Percentiles rank a stretch among this genome's conserved stretches.
These are phyloP conservation scores for Lanmaoa rubissima DNA, from an alignment of 768 basidiomycete species.

Conservation along the genomic window DNA sequence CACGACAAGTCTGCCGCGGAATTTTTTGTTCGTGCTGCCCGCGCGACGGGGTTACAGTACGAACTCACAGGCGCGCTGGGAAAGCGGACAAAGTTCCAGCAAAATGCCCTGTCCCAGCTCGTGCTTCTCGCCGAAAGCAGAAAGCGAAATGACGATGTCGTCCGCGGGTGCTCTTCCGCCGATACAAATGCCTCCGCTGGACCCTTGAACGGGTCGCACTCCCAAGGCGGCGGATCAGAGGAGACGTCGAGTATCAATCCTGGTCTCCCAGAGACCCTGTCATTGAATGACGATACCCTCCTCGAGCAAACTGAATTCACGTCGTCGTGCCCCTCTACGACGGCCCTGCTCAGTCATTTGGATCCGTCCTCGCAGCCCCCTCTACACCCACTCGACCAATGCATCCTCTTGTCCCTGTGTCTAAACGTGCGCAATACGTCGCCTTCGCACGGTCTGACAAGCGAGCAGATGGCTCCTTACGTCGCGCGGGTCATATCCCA, in stretches of 20 bases:
- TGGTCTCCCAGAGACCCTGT: slow-evolving; percentile 71
- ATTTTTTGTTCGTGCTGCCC: slow-evolving; percentile 74
- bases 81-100: slow-evolving; percentile 92
- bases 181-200: background rate
- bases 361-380: slow-evolving; percentile 83
- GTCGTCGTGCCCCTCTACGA: slow-evolving; percentile 54
- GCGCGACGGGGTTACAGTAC: slow-evolving; percentile 76
- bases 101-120: slow-evolving; percentile 81
- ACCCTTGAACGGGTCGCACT: slow-evolving; percentile 8
- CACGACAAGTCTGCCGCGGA: slow-evolving; percentile 79
- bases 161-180: slow-evolving; percentile 9
- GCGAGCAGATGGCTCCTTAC: slow-evolving; percentile 92
- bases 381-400: slow-evolving; percentile 91
- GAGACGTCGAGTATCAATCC: slow-evolving; percentile 3
- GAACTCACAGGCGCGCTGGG: slow-evolving; percentile 92
- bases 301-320: slow-evolving; percentile 94
- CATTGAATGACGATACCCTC: slow-evolving; percentile 93
- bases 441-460: slow-evolving; percentile 85
- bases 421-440: slow-evolving; percentile 88
- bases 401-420: slow-evolving; percentile 86
- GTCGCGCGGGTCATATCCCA: slow-evolving; percentile 85
- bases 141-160: slow-evolving; percentile 32
- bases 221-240: slow-evolving; percentile 1
- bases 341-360: slow-evolving; percentile 60
- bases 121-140: slow-evolving; percentile 91